phyloP scores from a whole-genome alignment of 345 rosid genomes.

The Camelina sativa region DNA sequence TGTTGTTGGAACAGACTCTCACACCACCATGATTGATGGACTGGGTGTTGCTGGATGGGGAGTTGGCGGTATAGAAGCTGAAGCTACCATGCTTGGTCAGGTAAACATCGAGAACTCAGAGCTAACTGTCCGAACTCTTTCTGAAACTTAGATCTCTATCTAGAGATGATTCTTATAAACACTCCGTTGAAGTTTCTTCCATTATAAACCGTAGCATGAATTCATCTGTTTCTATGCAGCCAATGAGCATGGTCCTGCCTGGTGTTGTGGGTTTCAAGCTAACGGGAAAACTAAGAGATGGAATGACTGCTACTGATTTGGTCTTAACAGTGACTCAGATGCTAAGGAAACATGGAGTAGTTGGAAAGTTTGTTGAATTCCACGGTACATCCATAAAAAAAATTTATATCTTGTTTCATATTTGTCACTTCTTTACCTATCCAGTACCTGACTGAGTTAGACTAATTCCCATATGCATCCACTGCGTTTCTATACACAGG shows the following conservation, averaged over 20 bases:
- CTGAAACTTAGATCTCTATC: not conserved
- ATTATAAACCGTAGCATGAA: not conserved
- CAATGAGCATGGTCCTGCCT: conserved; percentile 9
- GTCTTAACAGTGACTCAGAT: conserved; percentile 10
- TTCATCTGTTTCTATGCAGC: not conserved
- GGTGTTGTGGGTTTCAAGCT: conserved; percentile 9
- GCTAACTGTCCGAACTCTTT: not conserved
- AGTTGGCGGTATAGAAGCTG: conserved; percentile 5
- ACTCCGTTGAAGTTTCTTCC: not conserved
- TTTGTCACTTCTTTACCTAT: not conserved
- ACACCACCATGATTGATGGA: conserved; percentile 7
- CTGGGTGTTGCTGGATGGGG: conserved; percentile 10
- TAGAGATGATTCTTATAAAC: not conserved
- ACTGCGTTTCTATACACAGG: not conserved
- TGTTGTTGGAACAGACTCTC: conserved; percentile 11
- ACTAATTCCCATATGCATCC: not conserved
- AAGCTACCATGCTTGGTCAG: conserved; percentile 11
- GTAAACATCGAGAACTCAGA: not conserved
- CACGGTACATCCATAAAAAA: not conserved
- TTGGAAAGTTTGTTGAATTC: conserved; percentile 7
- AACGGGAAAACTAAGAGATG: not conserved
- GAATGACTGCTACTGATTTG: conserved; percentile 9
- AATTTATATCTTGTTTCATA: not conserved
- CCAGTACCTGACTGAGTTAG: not conserved
- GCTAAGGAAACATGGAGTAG: conserved; percentile 1